Conservation (phyloP, 768 basidiomycete species). For the Mycena leptocephala region DNA sequence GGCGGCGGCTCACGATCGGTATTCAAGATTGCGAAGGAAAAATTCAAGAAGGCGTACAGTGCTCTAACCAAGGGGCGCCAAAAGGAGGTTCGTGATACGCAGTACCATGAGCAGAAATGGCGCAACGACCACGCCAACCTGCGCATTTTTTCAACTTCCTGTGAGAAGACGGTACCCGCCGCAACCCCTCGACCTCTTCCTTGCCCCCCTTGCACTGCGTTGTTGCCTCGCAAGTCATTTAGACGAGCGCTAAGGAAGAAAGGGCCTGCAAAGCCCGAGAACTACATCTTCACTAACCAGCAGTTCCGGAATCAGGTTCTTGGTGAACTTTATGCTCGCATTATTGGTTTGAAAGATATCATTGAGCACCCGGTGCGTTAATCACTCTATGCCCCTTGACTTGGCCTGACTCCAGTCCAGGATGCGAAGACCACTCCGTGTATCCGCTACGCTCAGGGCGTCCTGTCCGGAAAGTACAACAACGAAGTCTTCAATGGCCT, state of each 20-base stretch:
- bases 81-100: neutral
- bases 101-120: no score
- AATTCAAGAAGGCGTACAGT: neutral
- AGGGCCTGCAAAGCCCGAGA: neutral
- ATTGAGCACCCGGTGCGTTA: no score
- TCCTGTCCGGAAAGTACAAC: conserved; percentile 45
- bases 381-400: no score
- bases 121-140: conserved; percentile 3
- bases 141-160: conserved; percentile 9
- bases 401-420: no score
- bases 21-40: conserved; percentile 3
- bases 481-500: no score
- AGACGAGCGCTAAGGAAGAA: neutral
- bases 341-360: no score
- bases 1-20: conserved; percentile 15
- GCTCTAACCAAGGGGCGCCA: neutral
- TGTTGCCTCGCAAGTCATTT: neutral
- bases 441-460: conserved; percentile 37
- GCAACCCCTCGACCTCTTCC: neutral
- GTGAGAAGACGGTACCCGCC: neutral
- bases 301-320: neutral
- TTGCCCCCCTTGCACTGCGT: neutral
- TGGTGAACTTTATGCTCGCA: conserved; percentile 8
- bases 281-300: no score
- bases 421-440: conserved; percentile 7